phyloP scores from a whole-genome alignment of 169 alveolate genomes.

The Amoebophrya sp. region DNA sequence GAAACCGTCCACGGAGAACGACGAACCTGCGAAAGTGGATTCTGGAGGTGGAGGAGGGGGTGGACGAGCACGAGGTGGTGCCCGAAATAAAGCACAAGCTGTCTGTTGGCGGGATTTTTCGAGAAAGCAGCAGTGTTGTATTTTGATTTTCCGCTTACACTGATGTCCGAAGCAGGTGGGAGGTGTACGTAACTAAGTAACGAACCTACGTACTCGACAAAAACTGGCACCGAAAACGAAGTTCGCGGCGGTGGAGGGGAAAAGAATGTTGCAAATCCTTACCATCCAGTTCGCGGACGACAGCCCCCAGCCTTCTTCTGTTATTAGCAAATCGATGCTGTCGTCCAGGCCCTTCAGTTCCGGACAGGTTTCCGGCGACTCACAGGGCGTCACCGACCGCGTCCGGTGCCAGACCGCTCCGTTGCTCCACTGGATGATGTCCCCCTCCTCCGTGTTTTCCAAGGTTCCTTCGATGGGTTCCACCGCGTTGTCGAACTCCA shows the following conservation, averaged over 20 bases:
- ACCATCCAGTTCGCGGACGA: slow-evolving; percentile 13
- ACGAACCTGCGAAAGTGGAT: background rate
- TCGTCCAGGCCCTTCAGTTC: background rate
- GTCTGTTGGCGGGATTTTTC: no score
- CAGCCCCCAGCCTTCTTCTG: slow-evolving; percentile 18
- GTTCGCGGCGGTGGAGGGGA: no score
- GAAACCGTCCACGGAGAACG: background rate
- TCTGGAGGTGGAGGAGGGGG: no score
- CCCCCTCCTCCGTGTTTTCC: background rate
- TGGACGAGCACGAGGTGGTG: no score
- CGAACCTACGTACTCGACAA: no score
- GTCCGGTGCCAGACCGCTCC: slow-evolving; percentile 9
- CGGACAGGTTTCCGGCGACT: background rate
- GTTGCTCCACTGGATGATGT: background rate
- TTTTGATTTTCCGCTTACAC: no score
- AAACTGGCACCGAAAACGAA: no score
- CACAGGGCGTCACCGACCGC: background rate
- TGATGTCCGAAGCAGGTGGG: no score
- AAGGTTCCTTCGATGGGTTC: background rate
- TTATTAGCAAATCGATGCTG: background rate
- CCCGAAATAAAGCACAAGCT: no score
- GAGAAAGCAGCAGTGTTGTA: no score
- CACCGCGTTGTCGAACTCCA: background rate
- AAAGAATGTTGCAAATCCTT: no score
- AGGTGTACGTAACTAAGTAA: no score